These are phyloP conservation scores for Vaccinium corymbosum DNA, from an alignment of 148 eudicot species.

Conservation along the genomic window DNA sequence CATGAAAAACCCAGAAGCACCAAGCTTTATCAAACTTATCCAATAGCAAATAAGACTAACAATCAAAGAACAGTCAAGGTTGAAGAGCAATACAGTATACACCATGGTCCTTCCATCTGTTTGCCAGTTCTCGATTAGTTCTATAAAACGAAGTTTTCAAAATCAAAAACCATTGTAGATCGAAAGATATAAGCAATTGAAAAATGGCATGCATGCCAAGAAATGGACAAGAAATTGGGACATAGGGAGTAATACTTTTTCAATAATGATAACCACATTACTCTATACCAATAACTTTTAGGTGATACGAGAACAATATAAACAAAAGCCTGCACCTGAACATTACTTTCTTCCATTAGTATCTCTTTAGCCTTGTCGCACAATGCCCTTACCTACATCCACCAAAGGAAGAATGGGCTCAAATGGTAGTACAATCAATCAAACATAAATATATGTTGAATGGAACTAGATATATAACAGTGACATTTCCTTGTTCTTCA, in stretches of 20 bases:
- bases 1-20: neutral
- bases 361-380: constrained; percentile 98
- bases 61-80: neutral
- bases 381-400: constrained; percentile 62
- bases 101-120: neutral
- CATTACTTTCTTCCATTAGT: constrained; percentile 90
- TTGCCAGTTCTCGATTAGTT: no score
- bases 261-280: neutral
- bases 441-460: neutral
- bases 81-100: neutral
- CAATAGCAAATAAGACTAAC: neutral
- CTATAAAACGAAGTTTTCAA: no score
- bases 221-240: no score
- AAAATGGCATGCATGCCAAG: no score
- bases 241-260: neutral
- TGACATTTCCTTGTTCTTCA: neutral
- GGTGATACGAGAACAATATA: neutral
- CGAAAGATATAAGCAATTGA: no score
- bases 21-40: neutral
- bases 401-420: constrained; percentile 15
- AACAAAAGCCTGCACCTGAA: constrained; percentile 53
- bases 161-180: no score
- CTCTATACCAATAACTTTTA: no score
- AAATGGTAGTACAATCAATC: neutral
- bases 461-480: neutral